Evolutionary conservation across 2,329 filamentous ascomycete species (phyloP).

Genomic region (Xylariaceae sp.): DNA sequence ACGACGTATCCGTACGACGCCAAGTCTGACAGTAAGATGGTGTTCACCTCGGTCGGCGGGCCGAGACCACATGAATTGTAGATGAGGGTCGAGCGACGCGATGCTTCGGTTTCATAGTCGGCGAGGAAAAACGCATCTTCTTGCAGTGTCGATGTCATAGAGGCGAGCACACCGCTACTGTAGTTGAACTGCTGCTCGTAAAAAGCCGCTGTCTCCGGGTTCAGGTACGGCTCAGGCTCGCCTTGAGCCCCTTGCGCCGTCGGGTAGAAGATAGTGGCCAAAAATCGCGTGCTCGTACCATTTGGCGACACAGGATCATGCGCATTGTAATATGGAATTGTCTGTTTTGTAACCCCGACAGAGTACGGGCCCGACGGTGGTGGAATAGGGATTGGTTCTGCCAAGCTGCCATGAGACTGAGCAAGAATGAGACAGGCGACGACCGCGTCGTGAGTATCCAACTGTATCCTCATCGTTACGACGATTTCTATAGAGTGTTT

Average conservation of each 20-base stretch:
- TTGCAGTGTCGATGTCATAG: conserved; percentile 3
- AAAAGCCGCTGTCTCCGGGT: neutral
- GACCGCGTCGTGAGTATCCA: no score
- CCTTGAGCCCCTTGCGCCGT: neutral
- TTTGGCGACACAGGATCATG: conserved; percentile 9
- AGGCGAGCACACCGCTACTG: neutral
- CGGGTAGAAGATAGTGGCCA: conserved; percentile 13
- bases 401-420: neutral
- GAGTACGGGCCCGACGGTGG: conserved; percentile 5
- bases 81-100: conserved; percentile 16
- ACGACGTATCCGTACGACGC: conserved; percentile 24
- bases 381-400: neutral
- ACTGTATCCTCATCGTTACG: no score
- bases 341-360: conserved; percentile 7
- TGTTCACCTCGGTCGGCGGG: conserved; percentile 17
- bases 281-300: conserved; percentile 6
- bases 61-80: conserved; percentile 20
- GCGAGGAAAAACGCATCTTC: conserved; percentile 5
- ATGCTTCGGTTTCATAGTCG: neutral
- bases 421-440: no score
- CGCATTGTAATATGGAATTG: conserved; percentile 3
- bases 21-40: conserved; percentile 19
- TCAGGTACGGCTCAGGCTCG: neutral
- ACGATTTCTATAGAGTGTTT: no score
- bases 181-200: conserved; percentile 6